Base-by-base conservation (phyloP, 176 grass and related monocot genomes). In the Phyllostachys edulis region DNA sequence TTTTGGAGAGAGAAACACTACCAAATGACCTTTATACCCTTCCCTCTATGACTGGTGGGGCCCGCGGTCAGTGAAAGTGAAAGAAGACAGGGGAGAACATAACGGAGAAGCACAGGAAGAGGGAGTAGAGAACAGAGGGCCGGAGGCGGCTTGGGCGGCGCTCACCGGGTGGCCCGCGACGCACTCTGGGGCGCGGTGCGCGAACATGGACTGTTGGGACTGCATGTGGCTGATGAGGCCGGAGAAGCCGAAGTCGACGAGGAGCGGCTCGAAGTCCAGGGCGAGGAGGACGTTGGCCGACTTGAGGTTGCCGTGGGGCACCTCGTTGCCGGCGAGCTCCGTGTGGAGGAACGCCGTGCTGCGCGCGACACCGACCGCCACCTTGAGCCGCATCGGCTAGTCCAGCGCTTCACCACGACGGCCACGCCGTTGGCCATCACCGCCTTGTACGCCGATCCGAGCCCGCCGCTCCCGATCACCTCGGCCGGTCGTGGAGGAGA, bases 231-330 rank as follows among this genome's bases (percentile, higher is more conserved):
- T 85, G 74, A 89, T 52, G 50, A 98, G 76, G 20, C 87, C 64
- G 15, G 88, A 82, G 91, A 81, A 92, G 17, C 96, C 96, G 80
- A 90, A 98, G 89, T 95, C 93, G 27, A 92, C 89, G 36, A 98
- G 87, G 72, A 98, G 87, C 36, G 96, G 96, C 78, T 98, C 80
- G 85, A 94, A 95, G 84, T 92, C 85, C n/a, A 93, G 91, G 0
- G 91, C 82, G 2, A 98, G 89, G 17, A 98, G 96, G 11, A 98
- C 52, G 83, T 98, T 98, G 27, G 89, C 36, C 6, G 93, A 98
- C 90, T 95, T 98, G 71, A 98, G 96, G 89, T 98, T 98, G 37
- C 96, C 93, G 66, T 98, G 96, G 10, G 93, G 93, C 20, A 76
- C 65, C 12, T 90, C 91, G 45, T 73, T 42, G 3, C 72, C 59